Evolutionary conservation across 1,139 yeast genomes (phyloP), one percentile per base, ranked within the genome.

Genomic region (Geotrichum siamense): DNA sequence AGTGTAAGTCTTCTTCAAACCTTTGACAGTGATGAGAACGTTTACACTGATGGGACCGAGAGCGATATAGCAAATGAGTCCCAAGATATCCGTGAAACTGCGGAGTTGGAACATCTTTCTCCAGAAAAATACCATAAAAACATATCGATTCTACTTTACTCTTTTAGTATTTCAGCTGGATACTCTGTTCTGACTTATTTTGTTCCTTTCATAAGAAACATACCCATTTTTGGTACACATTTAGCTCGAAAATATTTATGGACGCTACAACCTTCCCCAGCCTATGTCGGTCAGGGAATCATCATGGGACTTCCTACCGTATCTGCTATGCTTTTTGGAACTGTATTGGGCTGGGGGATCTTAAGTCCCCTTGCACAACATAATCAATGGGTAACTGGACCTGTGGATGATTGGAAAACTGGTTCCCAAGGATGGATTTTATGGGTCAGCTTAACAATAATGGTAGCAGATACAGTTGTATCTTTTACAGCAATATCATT

Each of bases 351-450:
- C 0, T 91, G 98, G 98, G 95, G 76, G 0, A 65, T 91, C 1
- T 66, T 91, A 25, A 93, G 94, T 0, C 97, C 97, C 1, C 51
- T 84, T 48, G 79, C 94, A 1, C 73, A 82, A 49, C 55, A 68
- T 47, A 60, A 67, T 51, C 82, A 78, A 2, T 91, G 97, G 97
- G 93, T 94, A 0, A 81, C 91, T 0, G 96, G 96, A 0, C 81
- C 78, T 2, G 78, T 85, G 3, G 89, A 83, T 55, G 95, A 87
- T 62, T 91, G 96, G 96, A 80, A 84, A 54, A 72, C 76, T 21
- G 97, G 97, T 1, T 84, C 89, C 1, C 96, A 91, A 59, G 98
- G 98, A 12, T 91, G 98, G 98, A 85, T 91, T 45, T 69, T 91
- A 58, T 91, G 98, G 98, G 71, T 87, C 48, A 81, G 94, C 61